Percentiles rank a stretch among this genome's conserved stretches.
Conservation (phyloP, 1,139 yeast genomes). For the Lodderomyces theae region DNA sequence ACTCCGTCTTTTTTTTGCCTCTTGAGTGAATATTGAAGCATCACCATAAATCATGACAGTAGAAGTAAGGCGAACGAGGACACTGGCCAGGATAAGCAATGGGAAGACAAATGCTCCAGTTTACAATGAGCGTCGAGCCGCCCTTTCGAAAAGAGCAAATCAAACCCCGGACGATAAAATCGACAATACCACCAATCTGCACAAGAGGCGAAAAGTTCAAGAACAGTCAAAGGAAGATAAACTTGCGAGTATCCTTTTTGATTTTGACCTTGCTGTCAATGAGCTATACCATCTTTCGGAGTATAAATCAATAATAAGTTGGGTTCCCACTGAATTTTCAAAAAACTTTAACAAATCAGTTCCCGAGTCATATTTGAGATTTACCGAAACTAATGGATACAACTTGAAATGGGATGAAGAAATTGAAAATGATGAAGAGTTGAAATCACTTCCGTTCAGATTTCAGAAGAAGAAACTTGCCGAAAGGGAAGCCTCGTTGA, state of each 20-base stretch:
- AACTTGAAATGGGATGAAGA: slow-evolving; percentile 35
- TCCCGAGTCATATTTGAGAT: slow-evolving; percentile 38
- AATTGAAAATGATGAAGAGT: slow-evolving; percentile 24
- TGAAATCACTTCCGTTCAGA: slow-evolving; percentile 38
- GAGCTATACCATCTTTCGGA: slow-evolving; percentile 59
- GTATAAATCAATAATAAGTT: slow-evolving; percentile 56
- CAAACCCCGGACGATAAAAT: neutral
- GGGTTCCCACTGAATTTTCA: slow-evolving; percentile 53
- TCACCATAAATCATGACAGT: slow-evolving; percentile 8
- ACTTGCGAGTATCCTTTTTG: slow-evolving; percentile 36
- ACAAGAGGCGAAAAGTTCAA: slow-evolving; percentile 13
- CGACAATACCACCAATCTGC: neutral
- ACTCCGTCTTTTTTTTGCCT: neutral
- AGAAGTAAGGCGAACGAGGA: slow-evolving; percentile 11
- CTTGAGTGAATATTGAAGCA: neutral
- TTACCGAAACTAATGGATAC: slow-evolving; percentile 24
- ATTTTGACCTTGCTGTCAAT: slow-evolving; percentile 45
- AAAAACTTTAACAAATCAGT: slow-evolving; percentile 21
- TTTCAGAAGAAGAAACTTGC: slow-evolving; percentile 46
- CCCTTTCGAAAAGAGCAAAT: slow-evolving; percentile 4
- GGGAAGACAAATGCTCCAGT: slow-evolving; percentile 4
- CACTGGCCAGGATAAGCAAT: slow-evolving; percentile 12
- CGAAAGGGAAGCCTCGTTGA: slow-evolving; percentile 34
- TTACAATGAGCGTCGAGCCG: slow-evolving; percentile 5
- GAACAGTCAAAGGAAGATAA: slow-evolving; percentile 18